A percentile compares a stretch with the other conserved stretches of the same genome.
These are phyloP conservation scores for Daldinia childiae DNA, from an alignment of 495 filamentous ascomycete species.

Conservation along the genomic window DNA sequence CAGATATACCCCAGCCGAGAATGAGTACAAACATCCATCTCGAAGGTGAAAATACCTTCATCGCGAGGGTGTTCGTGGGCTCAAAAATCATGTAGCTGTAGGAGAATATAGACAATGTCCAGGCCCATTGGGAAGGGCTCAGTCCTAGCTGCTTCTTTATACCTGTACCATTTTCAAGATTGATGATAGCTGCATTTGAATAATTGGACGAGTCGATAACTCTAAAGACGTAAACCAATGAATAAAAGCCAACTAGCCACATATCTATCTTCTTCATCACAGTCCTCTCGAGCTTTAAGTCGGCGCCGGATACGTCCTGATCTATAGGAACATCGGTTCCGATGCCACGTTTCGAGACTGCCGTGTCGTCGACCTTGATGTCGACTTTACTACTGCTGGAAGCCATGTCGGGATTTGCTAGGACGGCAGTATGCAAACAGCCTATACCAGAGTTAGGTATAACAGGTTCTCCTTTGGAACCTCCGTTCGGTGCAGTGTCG, in stretches of 20 bases:
- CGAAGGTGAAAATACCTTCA: conserved; percentile 49
- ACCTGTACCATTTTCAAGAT: conserved; percentile 54
- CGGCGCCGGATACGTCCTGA: conserved; percentile 1
- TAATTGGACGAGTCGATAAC: conserved; percentile 56
- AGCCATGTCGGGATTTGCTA: conserved; percentile 15
- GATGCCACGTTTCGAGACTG: not conserved
- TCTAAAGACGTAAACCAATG: conserved; percentile 54
- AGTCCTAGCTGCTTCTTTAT: conserved; percentile 58
- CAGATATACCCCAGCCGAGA: conserved; percentile 53
- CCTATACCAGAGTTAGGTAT: not conserved
- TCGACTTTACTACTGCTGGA: conserved; percentile 7
- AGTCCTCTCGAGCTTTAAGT: conserved; percentile 41
- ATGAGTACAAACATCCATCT: conserved; percentile 58
- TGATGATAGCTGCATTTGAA: conserved; percentile 60
- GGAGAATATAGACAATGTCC: conserved; percentile 56
- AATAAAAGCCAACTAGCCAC: conserved; percentile 57
- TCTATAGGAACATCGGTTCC: not conserved
- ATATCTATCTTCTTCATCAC: conserved; percentile 54
- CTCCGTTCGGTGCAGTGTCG: not conserved
- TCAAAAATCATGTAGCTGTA: conserved; percentile 56
- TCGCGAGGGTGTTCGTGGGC: conserved; percentile 50
- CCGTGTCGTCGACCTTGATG: conserved; percentile 1
- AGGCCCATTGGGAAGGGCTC: conserved; percentile 51
- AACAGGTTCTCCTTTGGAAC: not conserved
- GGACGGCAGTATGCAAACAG: not conserved